Conservation (phyloP, 306 rosid genomes). For the Gastrolobium villosum region DNA sequence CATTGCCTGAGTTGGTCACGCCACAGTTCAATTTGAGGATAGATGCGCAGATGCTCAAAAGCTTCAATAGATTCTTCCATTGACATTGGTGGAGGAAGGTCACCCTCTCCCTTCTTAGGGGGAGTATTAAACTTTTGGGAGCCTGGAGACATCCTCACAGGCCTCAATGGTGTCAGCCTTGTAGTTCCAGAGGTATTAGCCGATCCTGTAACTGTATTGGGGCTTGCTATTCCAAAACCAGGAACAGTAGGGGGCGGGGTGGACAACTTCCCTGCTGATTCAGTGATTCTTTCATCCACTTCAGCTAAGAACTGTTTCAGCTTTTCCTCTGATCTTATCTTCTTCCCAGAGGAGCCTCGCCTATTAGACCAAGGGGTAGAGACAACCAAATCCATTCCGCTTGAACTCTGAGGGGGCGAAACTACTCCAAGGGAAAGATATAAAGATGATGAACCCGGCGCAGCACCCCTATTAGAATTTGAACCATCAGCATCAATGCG, state of each 20-base stretch:
- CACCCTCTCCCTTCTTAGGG: slow-evolving; percentile 92
- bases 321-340: slow-evolving; percentile 87
- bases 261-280: slow-evolving; percentile 81
- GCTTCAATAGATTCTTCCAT: slow-evolving; percentile 87
- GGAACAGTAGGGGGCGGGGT: slow-evolving; percentile 91
- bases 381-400: slow-evolving; percentile 65
- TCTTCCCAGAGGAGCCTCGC: slow-evolving; percentile 65
- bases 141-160: slow-evolving; percentile 96
- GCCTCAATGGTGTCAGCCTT: slow-evolving; percentile 90
- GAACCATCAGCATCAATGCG: slow-evolving; percentile 59
- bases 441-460: slow-evolving; percentile 64
- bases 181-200: slow-evolving; percentile 82
- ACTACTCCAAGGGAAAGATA: slow-evolving; percentile 75
- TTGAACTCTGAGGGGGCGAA: slow-evolving; percentile 64
- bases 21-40: slow-evolving; percentile 97
- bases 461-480: slow-evolving; percentile 65
- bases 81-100: slow-evolving; percentile 92
- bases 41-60: slow-evolving; percentile 82
- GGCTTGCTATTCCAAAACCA: slow-evolving; percentile 79
- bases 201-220: slow-evolving; percentile 69
- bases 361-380: slow-evolving; percentile 87
- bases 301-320: slow-evolving; percentile 86
- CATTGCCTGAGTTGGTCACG: slow-evolving; percentile 90
- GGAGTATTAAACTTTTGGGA: slow-evolving; percentile 93
- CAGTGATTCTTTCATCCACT: slow-evolving; percentile 79